Conservation (phyloP, 768 basidiomycete genomes). For the Nidula microcarpa region DNA sequence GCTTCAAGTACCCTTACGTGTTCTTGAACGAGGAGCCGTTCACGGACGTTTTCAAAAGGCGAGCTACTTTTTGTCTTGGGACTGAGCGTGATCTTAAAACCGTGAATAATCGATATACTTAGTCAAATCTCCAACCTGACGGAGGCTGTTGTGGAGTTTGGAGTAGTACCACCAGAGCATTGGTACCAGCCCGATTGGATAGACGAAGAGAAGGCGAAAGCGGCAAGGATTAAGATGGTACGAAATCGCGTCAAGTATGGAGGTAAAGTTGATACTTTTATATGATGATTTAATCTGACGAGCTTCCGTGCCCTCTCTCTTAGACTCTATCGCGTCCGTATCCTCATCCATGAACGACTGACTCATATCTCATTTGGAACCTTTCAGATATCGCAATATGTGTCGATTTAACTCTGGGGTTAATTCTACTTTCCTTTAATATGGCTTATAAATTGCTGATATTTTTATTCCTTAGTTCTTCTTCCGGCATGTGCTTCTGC, state of each 20-base stretch:
- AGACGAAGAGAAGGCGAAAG: constrained; percentile 63
- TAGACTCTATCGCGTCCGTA: constrained; percentile 71
- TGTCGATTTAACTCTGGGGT: constrained; percentile 93
- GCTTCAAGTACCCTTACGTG: constrained; percentile 76
- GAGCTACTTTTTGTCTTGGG: constrained; percentile 6
- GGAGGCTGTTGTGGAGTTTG: constrained; percentile 58
- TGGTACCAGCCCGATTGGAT: constrained; percentile 84
- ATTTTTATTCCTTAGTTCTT: constrained; percentile 54
- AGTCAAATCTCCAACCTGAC: constrained; percentile 56
- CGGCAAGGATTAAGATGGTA: constrained; percentile 62
- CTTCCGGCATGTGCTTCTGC: constrained; percentile 73
- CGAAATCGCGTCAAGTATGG: constrained; percentile 60
- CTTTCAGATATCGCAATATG: constrained; percentile 82
- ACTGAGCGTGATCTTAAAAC: not conserved
- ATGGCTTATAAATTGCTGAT: not conserved
- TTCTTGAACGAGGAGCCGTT: constrained; percentile 83
- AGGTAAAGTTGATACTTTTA: constrained; percentile 27
- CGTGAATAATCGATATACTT: not conserved
- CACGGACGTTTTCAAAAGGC: constrained; percentile 69
- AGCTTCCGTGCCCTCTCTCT: not conserved
- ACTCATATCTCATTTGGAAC: not conserved
- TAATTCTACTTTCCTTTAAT: constrained; percentile 19
- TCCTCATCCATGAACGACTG: not conserved
- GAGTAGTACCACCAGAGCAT: constrained; percentile 66
- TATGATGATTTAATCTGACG: not conserved